Percentiles rank a stretch among this genome's conserved stretches.
These are phyloP conservation scores for Adansonia gregorii DNA, from an alignment of 441 rosid genomes.

Conservation along the genomic window DNA sequence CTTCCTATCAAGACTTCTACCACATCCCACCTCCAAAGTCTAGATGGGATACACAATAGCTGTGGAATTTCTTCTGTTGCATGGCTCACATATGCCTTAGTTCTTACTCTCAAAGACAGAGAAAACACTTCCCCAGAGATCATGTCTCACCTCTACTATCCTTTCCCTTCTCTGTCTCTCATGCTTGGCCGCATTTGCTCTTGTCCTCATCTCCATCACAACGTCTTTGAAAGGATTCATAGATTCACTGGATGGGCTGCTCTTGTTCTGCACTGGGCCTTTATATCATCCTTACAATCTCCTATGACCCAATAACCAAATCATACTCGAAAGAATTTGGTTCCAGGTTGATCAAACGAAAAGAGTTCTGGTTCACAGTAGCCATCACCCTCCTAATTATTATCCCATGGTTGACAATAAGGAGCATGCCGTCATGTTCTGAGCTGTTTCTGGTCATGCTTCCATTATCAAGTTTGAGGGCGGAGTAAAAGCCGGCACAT, in stretches of 20 bases:
- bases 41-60: constrained; percentile 79
- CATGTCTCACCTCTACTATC: constrained; percentile 50
- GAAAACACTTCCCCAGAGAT: constrained; percentile 57
- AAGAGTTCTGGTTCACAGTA: constrained; percentile 73
- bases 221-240: constrained; percentile 68
- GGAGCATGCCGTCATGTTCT: constrained; percentile 57
- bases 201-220: constrained; percentile 78
- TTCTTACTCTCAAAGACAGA: constrained; percentile 50
- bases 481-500: constrained; percentile 66
- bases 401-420: constrained; percentile 70
- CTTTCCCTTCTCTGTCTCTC: constrained; percentile 61
- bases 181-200: constrained; percentile 65
- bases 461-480: constrained; percentile 69
- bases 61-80: constrained; percentile 72
- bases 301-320: constrained; percentile 58
- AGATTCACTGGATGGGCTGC: constrained; percentile 76
- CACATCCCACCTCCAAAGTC: constrained; percentile 70
- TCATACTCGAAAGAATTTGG: constrained; percentile 44
- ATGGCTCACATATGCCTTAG: constrained; percentile 66
- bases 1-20: constrained; percentile 55
- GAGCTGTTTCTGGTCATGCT: constrained; percentile 69
- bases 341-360: constrained; percentile 43
- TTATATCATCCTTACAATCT: constrained; percentile 49
- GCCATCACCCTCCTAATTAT: constrained; percentile 57
- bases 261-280: constrained; percentile 63